phyloP scores from a whole-genome alignment of 164 flowering plant genomes.

The Aristolochia californica region DNA sequence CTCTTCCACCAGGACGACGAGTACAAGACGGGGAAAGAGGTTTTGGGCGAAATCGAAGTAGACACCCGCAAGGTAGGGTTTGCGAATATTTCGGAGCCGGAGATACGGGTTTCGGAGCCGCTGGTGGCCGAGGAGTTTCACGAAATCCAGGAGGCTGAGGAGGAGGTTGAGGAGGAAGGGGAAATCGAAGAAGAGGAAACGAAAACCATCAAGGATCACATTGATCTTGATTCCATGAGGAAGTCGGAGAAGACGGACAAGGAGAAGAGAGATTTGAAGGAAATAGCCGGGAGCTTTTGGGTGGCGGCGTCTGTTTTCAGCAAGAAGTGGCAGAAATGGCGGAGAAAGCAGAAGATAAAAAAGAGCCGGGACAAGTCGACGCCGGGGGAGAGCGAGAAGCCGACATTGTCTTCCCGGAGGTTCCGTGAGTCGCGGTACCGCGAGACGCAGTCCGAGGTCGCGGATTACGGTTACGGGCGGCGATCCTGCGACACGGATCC shows the following conservation, averaged over 20 bases:
- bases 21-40: slow-evolving; percentile 10
- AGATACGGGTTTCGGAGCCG: slow-evolving; percentile 27
- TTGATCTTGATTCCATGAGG: slow-evolving; percentile 56
- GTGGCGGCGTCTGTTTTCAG: slow-evolving; percentile 77
- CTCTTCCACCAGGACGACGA: slow-evolving; percentile 57
- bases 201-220: slow-evolving; percentile 84
- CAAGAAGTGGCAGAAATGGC: slow-evolving; percentile 79
- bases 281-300: slow-evolving; percentile 62
- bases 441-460: slow-evolving; percentile 76
- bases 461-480: slow-evolving; percentile 81
- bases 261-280: slow-evolving; percentile 43
- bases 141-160: slow-evolving; percentile 13
- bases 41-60: slow-evolving; percentile 18
- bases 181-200: slow-evolving; percentile 29
- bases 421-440: slow-evolving; percentile 53
- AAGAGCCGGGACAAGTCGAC: slow-evolving; percentile 15
- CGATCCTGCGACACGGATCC: slow-evolving; percentile 57
- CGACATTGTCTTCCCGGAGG: slow-evolving; percentile 30
- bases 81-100: slow-evolving; percentile 16
- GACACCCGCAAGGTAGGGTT: slow-evolving; percentile 24
- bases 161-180: slow-evolving; percentile 15
- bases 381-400: slow-evolving; percentile 27
- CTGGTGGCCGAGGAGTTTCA: slow-evolving; percentile 14
- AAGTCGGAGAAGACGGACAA: slow-evolving; percentile 28
- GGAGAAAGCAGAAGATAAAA: slow-evolving; percentile 57